Percentiles rank a stretch among this genome's conserved stretches.
Evolutionary conservation across 495 filamentous ascomycete species (phyloP).

Genomic region (Aspergillus sparsus): DNA sequence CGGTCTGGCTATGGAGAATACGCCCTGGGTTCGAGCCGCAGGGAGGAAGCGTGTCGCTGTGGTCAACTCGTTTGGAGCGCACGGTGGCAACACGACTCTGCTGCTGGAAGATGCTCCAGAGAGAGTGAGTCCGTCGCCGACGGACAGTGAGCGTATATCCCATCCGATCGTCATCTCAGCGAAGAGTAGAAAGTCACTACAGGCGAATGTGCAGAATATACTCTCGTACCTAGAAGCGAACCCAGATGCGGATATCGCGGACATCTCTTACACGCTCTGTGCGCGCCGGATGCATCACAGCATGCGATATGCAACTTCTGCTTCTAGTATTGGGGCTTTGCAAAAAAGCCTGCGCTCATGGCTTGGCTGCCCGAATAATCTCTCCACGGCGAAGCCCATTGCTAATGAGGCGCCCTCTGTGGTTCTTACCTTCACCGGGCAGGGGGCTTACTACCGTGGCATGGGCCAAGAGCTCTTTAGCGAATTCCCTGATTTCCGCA

Average conservation of each 20-base stretch:
- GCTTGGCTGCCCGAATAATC: neutral
- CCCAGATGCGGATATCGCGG: conserved; percentile 28
- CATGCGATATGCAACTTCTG: conserved; percentile 41
- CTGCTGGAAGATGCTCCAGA: conserved; percentile 16
- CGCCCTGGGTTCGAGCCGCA: neutral
- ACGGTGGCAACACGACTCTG: conserved; percentile 17
- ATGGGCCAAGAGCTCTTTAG: conserved; percentile 71
- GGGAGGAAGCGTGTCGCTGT: conserved; percentile 25
- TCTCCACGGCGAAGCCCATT: neutral
- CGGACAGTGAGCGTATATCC: neutral
- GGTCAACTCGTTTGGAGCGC: conserved; percentile 43
- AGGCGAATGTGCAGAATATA: conserved; percentile 36
- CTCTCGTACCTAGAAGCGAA: conserved; percentile 32
- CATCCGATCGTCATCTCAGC: conserved; percentile 37
- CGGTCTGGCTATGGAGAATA: neutral
- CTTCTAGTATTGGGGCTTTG: conserved; percentile 13
- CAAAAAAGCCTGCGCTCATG: neutral
- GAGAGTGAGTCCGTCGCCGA: neutral
- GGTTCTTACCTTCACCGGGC: conserved; percentile 32
- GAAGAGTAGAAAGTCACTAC: conserved; percentile 37
- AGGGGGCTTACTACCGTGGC: conserved; percentile 53
- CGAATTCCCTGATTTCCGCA: conserved; percentile 63
- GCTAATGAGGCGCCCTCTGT: conserved; percentile 6
- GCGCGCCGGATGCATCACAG: conserved; percentile 39
- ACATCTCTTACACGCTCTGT: conserved; percentile 45